Evolutionary conservation across 768 basidiomycete genomes (phyloP).

Genomic region (Russula lepida): DNA sequence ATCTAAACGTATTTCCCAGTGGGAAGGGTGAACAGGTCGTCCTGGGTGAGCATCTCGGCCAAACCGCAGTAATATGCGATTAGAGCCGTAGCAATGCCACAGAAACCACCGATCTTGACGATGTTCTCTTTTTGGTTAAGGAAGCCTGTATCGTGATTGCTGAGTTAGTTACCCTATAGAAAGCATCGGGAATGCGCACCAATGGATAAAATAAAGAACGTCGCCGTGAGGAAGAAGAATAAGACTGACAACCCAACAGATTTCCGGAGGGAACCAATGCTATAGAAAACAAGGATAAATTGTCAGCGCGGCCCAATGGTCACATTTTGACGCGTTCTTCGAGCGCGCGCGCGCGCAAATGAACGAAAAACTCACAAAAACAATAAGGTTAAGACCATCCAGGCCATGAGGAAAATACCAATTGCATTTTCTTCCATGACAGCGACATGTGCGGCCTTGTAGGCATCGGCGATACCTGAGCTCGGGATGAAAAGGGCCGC

Average conservation of each 20-base stretch:
- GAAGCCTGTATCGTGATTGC: background rate
- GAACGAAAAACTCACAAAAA: slow-evolving; percentile 42
- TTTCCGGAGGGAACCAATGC: slow-evolving; percentile 43
- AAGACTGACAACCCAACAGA: slow-evolving; percentile 42
- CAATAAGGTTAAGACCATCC: slow-evolving; percentile 66
- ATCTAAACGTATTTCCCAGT: slow-evolving; percentile 25
- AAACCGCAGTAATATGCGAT: slow-evolving; percentile 41
- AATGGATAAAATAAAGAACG: slow-evolving; percentile 41
- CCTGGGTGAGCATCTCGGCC: slow-evolving; percentile 33
- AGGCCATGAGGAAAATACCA: slow-evolving; percentile 66
- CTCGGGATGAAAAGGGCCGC: slow-evolving; percentile 65
- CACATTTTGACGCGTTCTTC: background rate
- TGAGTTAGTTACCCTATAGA: background rate
- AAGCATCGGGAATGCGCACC: slow-evolving; percentile 26
- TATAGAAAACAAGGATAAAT: slow-evolving; percentile 14
- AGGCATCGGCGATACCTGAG: slow-evolving; percentile 53
- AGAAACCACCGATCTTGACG: slow-evolving; percentile 36
- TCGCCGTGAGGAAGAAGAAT: slow-evolving; percentile 45
- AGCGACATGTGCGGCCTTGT: slow-evolving; percentile 23
- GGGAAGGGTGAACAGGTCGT: slow-evolving; percentile 35
- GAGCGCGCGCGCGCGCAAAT: background rate
- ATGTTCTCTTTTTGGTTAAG: background rate
- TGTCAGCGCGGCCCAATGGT: background rate
- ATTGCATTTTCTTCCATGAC: slow-evolving; percentile 47
- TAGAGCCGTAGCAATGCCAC: slow-evolving; percentile 39